These are phyloP conservation scores for Dothistroma septosporum DNA, from an alignment of 2,329 filamentous ascomycete species.

Conservation along the genomic window DNA sequence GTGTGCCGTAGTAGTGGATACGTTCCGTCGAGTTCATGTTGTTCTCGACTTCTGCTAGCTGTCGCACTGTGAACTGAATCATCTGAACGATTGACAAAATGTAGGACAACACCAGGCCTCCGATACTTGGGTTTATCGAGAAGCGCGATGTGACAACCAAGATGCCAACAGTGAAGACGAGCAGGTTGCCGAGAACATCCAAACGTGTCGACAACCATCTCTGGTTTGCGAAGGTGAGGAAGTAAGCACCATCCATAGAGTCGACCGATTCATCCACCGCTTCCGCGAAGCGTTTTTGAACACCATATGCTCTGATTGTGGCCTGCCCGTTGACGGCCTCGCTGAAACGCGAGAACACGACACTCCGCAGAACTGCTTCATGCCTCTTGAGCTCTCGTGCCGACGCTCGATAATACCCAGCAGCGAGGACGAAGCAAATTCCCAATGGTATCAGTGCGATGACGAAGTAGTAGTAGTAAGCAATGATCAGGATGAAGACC, in stretches of 20 bases:
- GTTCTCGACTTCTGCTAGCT: slow-evolving; percentile 93
- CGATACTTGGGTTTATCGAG: slow-evolving; percentile 75
- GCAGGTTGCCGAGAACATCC: slow-evolving; percentile 74
- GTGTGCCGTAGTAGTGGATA: slow-evolving; percentile 79
- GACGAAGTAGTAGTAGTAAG: slow-evolving; percentile 89
- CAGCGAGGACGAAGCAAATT: slow-evolving; percentile 73
- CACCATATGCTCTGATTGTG: slow-evolving; percentile 83
- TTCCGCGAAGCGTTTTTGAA: slow-evolving; percentile 68
- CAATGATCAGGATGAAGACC: slow-evolving; percentile 85
- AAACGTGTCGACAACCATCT: slow-evolving; percentile 84
- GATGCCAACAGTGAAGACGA: slow-evolving; percentile 86
- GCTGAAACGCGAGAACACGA: slow-evolving; percentile 84
- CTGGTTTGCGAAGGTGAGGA: slow-evolving; percentile 91
- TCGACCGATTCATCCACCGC: slow-evolving; percentile 73
- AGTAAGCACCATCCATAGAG: slow-evolving; percentile 91
- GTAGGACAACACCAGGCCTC: slow-evolving; percentile 85
- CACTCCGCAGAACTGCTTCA: slow-evolving; percentile 81
- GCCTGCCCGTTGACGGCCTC: slow-evolving; percentile 81
- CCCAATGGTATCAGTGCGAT: slow-evolving; percentile 67
- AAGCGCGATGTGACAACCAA: slow-evolving; percentile 90
- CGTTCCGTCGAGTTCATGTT: slow-evolving; percentile 97
- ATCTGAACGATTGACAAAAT: slow-evolving; percentile 91
- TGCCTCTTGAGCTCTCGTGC: slow-evolving; percentile 93
- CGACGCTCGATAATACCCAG: slow-evolving; percentile 83
- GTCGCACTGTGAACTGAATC: slow-evolving; percentile 91